Evolutionary conservation across 371 early-diverging fungal genomes (phyloP).

Genomic region (Mucor racemosus): DNA sequence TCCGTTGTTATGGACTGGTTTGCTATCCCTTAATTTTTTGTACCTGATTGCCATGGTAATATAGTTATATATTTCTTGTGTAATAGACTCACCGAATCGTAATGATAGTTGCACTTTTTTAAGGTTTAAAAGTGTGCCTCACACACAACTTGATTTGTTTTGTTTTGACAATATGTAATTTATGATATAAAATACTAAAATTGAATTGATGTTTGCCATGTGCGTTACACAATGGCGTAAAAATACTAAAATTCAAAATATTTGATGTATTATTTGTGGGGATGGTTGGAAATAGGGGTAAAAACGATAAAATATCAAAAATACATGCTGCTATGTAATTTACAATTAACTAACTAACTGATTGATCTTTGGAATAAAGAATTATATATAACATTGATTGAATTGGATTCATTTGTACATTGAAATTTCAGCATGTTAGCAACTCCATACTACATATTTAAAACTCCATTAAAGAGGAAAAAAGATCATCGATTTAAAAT

Average conservation of each 20-base stretch:
- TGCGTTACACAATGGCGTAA: slow-evolving; percentile 14
- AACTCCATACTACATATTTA: background rate
- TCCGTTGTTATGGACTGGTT: background rate
- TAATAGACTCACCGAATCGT: background rate
- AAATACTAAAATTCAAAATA: background rate
- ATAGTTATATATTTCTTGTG: background rate
- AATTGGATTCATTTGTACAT: background rate
- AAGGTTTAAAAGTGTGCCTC: slow-evolving; percentile 2
- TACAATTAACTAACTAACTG: background rate
- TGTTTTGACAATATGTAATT: slow-evolving; percentile 3
- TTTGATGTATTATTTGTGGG: no score
- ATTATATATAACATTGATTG: background rate
- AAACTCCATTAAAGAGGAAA: no score
- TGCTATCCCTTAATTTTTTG: background rate
- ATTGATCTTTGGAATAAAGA: background rate
- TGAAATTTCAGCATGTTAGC: slow-evolving; percentile 5
- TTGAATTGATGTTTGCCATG: slow-evolving; percentile 12
- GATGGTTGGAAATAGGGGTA: background rate
- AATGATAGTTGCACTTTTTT: background rate
- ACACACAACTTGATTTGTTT: background rate
- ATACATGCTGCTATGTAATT: background rate
- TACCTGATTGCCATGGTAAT: background rate
- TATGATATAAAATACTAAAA: background rate
- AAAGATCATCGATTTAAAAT: no score
- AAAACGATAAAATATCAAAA: background rate